These are phyloP conservation scores for Prunus yedoensis DNA, from an alignment of 331 rosid genomes.

Conservation along the genomic window DNA sequence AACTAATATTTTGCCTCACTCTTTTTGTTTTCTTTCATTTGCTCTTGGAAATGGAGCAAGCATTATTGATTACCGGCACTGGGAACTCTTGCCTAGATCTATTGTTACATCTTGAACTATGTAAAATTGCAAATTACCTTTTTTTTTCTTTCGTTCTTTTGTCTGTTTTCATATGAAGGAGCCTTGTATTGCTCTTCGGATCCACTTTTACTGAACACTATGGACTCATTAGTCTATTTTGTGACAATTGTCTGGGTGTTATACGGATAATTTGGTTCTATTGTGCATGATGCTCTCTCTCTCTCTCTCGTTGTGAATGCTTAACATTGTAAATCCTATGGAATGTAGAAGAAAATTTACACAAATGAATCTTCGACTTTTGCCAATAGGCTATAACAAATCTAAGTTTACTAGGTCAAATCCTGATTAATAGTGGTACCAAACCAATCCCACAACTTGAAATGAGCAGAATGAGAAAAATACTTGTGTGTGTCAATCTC, in stretches of 20 bases:
- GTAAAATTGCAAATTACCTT: conserved; percentile 59
- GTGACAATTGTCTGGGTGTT: no score
- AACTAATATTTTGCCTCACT: conserved; percentile 67
- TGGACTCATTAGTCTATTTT: conserved; percentile 40
- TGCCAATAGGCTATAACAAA: no score
- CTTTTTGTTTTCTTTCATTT: conserved; percentile 51
- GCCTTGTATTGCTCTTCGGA: conserved; percentile 75
- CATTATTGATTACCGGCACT: conserved; percentile 59
- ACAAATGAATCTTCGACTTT: no score
- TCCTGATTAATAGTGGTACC: no score
- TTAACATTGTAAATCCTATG: background rate
- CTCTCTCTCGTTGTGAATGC: background rate
- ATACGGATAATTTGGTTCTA: conserved; percentile 22
- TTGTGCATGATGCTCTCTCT: background rate
- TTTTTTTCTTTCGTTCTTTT: conserved; percentile 15
- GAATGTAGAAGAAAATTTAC: background rate
- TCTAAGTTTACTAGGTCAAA: no score
- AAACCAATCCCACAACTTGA: no score
- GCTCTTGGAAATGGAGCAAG: conserved; percentile 71
- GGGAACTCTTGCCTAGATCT: conserved; percentile 52
- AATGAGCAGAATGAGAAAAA: no score
- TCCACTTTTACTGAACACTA: conserved; percentile 43
- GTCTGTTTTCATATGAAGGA: conserved; percentile 56
- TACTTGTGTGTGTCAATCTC: no score
- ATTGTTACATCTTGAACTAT: conserved; percentile 48